These are phyloP conservation scores for Tetradesmus obliquus DNA, from an alignment of 139 green algal genomes.

Conservation along the genomic window DNA sequence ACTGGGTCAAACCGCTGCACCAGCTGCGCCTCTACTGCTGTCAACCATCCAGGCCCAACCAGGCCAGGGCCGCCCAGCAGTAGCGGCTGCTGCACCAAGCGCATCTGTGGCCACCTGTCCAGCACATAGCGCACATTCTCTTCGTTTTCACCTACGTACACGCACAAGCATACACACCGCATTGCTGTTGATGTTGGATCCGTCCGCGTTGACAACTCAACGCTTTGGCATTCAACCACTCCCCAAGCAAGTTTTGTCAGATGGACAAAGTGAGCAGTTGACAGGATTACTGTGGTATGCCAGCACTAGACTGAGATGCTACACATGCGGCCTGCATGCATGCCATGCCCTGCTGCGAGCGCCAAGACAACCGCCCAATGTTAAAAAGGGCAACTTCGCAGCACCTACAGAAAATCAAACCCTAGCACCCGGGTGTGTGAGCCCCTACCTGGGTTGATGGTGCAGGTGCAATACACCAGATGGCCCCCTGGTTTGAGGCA, in stretches of 20 bases:
- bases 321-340: no score
- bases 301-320: no score
- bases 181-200: no score
- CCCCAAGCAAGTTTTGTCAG: background rate
- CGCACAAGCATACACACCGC: background rate
- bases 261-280: background rate
- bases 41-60: slow-evolving; percentile 68
- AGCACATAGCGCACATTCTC: slow-evolving; percentile 88
- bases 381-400: background rate
- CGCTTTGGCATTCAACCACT: background rate
- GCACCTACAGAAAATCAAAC: background rate
- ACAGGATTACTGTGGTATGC: background rate
- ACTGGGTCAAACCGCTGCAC: slow-evolving; percentile 91
- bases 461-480: slow-evolving; percentile 94
- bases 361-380: no score
- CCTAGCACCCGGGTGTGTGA: background rate
- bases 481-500: slow-evolving; percentile 80
- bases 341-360: no score
- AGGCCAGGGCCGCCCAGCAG: slow-evolving; percentile 72
- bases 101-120: slow-evolving; percentile 77
- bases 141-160: slow-evolving; percentile 91
- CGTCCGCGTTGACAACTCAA: no score
- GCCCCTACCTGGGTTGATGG: slow-evolving; percentile 60
- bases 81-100: slow-evolving; percentile 63
- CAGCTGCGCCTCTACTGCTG: slow-evolving; percentile 65